Conservation (phyloP, 177 flowering plant species). For the Vitis hybrid region DNA sequence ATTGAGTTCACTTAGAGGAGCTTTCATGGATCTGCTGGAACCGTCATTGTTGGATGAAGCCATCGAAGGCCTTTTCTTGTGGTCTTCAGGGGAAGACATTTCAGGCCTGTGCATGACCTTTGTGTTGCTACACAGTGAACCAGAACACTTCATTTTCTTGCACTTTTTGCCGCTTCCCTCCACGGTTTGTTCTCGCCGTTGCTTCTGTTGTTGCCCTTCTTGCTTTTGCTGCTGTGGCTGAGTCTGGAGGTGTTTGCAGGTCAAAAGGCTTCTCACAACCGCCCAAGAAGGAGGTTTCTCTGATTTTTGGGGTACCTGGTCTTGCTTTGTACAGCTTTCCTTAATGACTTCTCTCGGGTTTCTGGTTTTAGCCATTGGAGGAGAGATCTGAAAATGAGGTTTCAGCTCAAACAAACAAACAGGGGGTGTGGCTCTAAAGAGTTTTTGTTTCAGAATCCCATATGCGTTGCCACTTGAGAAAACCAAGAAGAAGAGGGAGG, state of each 20-base stretch:
- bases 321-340: conserved; percentile 32
- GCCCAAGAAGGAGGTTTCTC: conserved; percentile 66
- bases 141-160: conserved; percentile 75
- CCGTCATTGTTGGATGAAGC: conserved; percentile 18
- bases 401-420: neutral
- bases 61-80: conserved; percentile 38
- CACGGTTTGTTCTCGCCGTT: conserved; percentile 15
- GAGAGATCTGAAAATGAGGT: conserved; percentile 3
- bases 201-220: conserved; percentile 11
- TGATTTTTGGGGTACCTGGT: conserved; percentile 24
- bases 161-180: conserved; percentile 39
- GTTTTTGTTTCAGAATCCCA: neutral
- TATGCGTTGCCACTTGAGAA: neutral
- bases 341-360: conserved; percentile 34
- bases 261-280: conserved; percentile 52
- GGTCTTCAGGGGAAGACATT: conserved; percentile 35
- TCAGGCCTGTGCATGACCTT: conserved; percentile 79
- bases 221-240: conserved; percentile 17
- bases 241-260: conserved; percentile 51
- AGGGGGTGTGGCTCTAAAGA: neutral
- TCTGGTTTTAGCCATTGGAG: conserved; percentile 55
- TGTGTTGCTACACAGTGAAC: conserved; percentile 79
- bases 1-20: conserved; percentile 42
- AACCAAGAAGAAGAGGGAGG: conserved; percentile 2
- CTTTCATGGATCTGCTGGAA: conserved; percentile 50